Evolutionary conservation across 306 rosid genomes (phyloP).

Genomic region (Cajanus cajan): DNA sequence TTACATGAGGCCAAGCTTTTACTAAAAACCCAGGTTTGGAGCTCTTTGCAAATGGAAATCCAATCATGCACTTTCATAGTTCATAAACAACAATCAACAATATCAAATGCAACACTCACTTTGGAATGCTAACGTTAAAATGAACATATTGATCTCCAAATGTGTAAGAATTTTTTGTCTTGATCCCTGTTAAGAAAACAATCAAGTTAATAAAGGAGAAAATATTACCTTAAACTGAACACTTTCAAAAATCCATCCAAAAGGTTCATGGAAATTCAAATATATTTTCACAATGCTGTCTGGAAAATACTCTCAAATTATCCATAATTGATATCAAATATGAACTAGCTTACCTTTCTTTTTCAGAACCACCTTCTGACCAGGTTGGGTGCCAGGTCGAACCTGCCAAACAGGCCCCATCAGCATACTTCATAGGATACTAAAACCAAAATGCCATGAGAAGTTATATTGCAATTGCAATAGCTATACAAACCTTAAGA

Average conservation of each 20-base stretch:
- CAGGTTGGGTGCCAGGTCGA: constrained; percentile 83
- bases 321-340: neutral
- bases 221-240: neutral
- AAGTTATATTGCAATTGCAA: neutral
- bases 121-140: constrained; percentile 89
- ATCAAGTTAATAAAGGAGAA: neutral
- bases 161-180: constrained; percentile 55
- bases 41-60: neutral
- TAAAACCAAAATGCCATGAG: neutral
- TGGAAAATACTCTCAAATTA: neutral
- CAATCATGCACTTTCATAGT: neutral
- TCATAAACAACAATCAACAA: neutral
- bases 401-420: constrained; percentile 53
- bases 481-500: constrained; percentile 62
- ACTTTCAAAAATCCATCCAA: neutral
- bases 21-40: neutral
- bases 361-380: constrained; percentile 89
- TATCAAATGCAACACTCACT: constrained; percentile 46
- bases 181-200: constrained; percentile 58
- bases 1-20: neutral
- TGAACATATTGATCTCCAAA: constrained; percentile 91
- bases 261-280: constrained; percentile 9
- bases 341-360: constrained; percentile 60
- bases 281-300: neutral
- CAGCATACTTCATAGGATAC: neutral